Base-by-base conservation (phyloP, 352 stramenopile genomes). In the Blastocystis sp. region DNA sequence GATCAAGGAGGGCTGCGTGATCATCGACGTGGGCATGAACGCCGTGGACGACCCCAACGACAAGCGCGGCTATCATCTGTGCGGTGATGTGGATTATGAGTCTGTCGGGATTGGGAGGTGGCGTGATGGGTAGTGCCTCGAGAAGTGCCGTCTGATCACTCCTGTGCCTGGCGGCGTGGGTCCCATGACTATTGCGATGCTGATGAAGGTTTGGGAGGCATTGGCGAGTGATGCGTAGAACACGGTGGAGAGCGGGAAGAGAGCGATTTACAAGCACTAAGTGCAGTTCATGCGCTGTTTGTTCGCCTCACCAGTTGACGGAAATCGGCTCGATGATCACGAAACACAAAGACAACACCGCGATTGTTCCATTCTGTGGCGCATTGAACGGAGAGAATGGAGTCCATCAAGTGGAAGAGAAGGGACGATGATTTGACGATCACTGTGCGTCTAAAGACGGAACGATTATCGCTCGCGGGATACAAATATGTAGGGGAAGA, bases 11-110 rank as follows among this genome's bases (percentile, higher is more conserved):
- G 74, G 74, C 43, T 71, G 59, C 14, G 94, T 96, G 3, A 96
- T 99, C 6, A 95, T 99, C 89, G 97, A 99, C 91, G 97, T 99
- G 19, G 97, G 97, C 7, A 99, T 99, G 90, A 99, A 99, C 89
- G 97, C 95, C 87, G 94, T 98, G 1, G 93, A 95, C 87, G 92
- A 92, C 66, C 48, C 91, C 40, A 87, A 82, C 57, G 90, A 89
- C 3, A 92, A 94, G 87, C 92, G 95, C 71, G 95, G 95, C 34
- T 98, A 98, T 91, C 95, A 96, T 87, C 92, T 99, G 17, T 95
- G 98, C 45, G 97, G 97, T 17, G 97, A 99, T 90, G 96, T 98
- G 6, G 90, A 97, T 89, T 98, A 95, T 87, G 90, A 91, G 4
- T 93, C 93, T 63, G 96, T 84, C 19, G 28, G 60, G 34, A 48